Percentiles rank a stretch among this genome's conserved stretches.
Conservation (phyloP, 2,329 filamentous ascomycete species). For the Byssoonygena ceratinophila region DNA sequence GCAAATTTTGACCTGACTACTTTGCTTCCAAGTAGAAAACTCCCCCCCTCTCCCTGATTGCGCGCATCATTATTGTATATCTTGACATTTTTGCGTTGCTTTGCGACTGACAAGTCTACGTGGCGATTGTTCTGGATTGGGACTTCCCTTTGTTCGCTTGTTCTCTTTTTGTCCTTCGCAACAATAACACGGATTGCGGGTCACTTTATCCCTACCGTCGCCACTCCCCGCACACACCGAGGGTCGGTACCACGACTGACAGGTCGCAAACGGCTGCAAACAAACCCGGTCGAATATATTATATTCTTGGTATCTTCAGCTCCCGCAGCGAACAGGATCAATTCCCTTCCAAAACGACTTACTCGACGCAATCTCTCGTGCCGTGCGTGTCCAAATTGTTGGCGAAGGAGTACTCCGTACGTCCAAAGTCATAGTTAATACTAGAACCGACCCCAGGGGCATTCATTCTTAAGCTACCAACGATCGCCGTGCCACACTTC, state of each 20-base stretch:
- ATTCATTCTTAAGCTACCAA: constrained; percentile 9
- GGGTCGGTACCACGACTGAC: constrained; percentile 13
- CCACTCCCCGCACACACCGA: constrained; percentile 14
- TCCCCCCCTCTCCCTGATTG: not conserved
- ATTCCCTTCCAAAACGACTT: not conserved
- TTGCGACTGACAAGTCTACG: not conserved
- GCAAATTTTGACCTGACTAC: not conserved
- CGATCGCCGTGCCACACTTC: constrained; percentile 15
- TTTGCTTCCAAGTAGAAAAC: not conserved
- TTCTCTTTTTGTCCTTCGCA: constrained; percentile 7
- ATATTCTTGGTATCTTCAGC: not conserved
- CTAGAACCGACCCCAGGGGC: constrained; percentile 2
- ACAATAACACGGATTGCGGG: constrained; percentile 6
- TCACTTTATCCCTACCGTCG: constrained; percentile 14
- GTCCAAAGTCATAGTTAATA: not conserved
- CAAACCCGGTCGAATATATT: constrained; percentile 1
- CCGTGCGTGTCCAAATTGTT: constrained; percentile 3
- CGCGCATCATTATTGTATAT: not conserved
- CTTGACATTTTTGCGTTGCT: not conserved
- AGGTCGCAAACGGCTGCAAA: constrained; percentile 14
- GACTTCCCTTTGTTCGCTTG: constrained; percentile 6
- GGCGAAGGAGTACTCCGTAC: no score
- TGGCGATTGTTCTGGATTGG: constrained; percentile 4
- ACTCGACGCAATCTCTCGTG: not conserved
- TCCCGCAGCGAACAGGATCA: not conserved